Base-by-base conservation (phyloP, 257 asterid genomes). In the Oldenlandia corymbosa region DNA sequence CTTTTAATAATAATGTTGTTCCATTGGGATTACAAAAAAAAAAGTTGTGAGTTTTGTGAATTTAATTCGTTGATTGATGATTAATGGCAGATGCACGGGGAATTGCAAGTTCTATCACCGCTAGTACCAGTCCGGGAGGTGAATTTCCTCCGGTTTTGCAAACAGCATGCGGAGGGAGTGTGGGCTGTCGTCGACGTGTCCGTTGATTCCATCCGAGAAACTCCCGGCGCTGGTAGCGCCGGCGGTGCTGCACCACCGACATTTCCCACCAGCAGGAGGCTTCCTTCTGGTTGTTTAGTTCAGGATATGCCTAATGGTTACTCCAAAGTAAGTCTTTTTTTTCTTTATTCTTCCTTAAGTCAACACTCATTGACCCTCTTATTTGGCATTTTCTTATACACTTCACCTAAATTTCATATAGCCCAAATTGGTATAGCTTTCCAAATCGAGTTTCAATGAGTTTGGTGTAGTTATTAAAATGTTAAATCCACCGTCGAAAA, bases 291-390 rank as follows among this genome's bases (percentile, higher is more conserved):
- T 56, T 90, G 95, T 61, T 79, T 90, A 11, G 96, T 90, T 26
- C 94, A 93, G 71, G 99, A 93, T 68, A 87, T 87, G 99, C 92
- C 96, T 27, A 93, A 93, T 74, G 97, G 96, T 64, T 93, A 90
- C 68, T 85, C 94, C 59, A 90, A 85, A 88, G 99, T 93, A 72
- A 61, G 43, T 78, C 59, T 43, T 21, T 26, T 12, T 5, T 23
- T 39, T 9, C 14, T 20, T 37, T 11, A 2, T 5, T 20, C 34
- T 34, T 32, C 8, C 60, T 10, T 58, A 20, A 53, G 9, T 9
- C 39, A 34, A n/a, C n/a, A n/a, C n/a, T n/a, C n/a, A n/a, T 34
- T 34, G 39, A 34, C 9, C n/a, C n/a, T n/a, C n/a, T 34, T 34
- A 34, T 34, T 34, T 34, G 39, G 39, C 24, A 26, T 39, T 23